Evolutionary conservation across 345 rosid genomes (phyloP).

Genomic region (Erysimum cheiranthoides): DNA sequence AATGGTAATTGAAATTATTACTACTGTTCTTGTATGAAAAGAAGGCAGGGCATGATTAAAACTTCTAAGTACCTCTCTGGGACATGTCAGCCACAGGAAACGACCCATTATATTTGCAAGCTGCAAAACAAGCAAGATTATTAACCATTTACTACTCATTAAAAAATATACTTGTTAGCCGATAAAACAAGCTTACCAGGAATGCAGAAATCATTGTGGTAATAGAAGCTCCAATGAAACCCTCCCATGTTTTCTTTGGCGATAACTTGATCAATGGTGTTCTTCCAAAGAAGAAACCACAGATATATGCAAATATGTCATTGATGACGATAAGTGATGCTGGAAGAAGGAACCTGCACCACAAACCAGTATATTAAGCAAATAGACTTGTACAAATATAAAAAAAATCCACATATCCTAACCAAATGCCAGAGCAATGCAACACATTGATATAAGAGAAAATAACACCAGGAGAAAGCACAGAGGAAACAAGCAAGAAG

Average conservation of each 20-base stretch:
- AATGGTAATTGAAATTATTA: not conserved
- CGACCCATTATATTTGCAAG: constrained; percentile 90
- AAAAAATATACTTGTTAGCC: not conserved
- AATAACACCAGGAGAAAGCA: not conserved
- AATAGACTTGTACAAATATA: constrained; percentile 16
- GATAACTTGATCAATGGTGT: constrained; percentile 93
- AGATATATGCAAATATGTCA: constrained; percentile 82
- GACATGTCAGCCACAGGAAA: constrained; percentile 89
- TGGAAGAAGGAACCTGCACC: constrained; percentile 94
- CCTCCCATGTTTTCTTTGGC: constrained; percentile 99
- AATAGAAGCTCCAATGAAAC: constrained; percentile 90
- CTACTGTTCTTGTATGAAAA: constrained; percentile 8
- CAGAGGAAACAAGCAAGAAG: not conserved
- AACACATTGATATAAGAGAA: not conserved
- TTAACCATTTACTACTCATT: not conserved
- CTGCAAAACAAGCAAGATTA: constrained; percentile 53
- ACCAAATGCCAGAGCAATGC: not conserved
- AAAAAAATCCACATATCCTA: not conserved
- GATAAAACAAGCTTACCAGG: constrained; percentile 57
- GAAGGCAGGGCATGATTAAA: not conserved
- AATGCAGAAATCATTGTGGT: constrained; percentile 89
- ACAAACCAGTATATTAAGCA: constrained; percentile 13
- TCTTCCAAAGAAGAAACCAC: constrained; percentile 94
- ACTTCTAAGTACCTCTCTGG: constrained; percentile 72
- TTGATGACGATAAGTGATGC: constrained; percentile 90